Base-by-base conservation (phyloP, 1,284 basidiomycete genomes). In the Apiotrichum veenhuisii region DNA sequence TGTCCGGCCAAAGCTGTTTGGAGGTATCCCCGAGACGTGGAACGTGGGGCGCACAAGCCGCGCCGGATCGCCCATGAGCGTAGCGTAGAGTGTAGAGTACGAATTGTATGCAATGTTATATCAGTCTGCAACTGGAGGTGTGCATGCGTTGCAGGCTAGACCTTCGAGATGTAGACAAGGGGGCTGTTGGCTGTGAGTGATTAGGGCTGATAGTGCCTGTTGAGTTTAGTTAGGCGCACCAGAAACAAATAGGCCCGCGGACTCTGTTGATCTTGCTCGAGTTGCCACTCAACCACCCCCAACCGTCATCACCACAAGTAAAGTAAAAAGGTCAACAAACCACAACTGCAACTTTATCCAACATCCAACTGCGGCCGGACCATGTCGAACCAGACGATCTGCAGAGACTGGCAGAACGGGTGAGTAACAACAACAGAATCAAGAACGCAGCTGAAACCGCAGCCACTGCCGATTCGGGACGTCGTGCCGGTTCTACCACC, bases 391-490 rank as follows among this genome's bases (percentile, higher is more conserved):
- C 50, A 55, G 20, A 42, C 50, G 33, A 34, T 55, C 50, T 65
- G 64, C 48, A 44, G 57, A 37, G 52, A 61, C 46, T 65, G 38
- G 25, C 30, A 47, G 7, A 40, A 40, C 4, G 61, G 61, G 64
- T 65, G 26, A 33, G 62, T 42, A 3, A 7, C n/a, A 17, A 53
- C 42, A 10, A n/a, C 5, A 18, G 25, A n/a, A 5, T 2, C 11
- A 14, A 5, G 23, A 5, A 18, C 9, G 2, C 11, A 2, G 30
- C 46, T 50, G 10, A 44, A 1, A 25, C 10, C 20, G 18, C 57
- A 69, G 70, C 44, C 52, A 66, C 53, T 75, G 73, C 42, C 65
- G 72, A 12, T 73, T 66, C 36, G 73, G 73, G 20, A 59, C 61
- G 18, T 59, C 46, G 20, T 75, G 73, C 45, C 54, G 62, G 22